These are phyloP conservation scores for Candida sanyaensis DNA, from an alignment of 1,139 yeast genomes.

Conservation along the genomic window DNA sequence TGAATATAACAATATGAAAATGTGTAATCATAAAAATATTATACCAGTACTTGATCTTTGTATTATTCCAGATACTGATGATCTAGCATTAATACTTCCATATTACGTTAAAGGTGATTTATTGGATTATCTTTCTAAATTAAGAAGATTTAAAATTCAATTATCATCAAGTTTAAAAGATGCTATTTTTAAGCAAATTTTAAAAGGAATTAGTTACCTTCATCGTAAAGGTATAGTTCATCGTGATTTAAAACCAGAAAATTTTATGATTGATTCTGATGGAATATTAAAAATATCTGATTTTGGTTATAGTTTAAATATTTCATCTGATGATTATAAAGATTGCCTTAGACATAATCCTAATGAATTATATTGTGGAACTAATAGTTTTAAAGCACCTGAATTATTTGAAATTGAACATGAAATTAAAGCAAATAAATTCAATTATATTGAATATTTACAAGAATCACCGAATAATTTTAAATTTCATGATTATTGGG, in stretches of 20 bases:
- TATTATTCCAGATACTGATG: constrained; percentile 16
- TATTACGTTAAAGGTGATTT: constrained; percentile 51
- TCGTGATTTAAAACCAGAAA: constrained; percentile 59
- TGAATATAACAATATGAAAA: constrained; percentile 32
- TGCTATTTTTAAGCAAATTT: constrained; percentile 48
- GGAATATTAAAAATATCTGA: constrained; percentile 52
- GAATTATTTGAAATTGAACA: constrained; percentile 42
- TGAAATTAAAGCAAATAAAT: constrained; percentile 10
- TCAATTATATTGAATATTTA: constrained; percentile 9
- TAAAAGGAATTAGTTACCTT: constrained; percentile 46
- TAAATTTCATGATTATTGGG: constrained; percentile 47
- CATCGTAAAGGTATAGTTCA: constrained; percentile 48
- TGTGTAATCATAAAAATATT: constrained; percentile 30
- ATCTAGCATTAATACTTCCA: constrained; percentile 37
- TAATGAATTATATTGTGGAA: constrained; percentile 43
- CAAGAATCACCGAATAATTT: constrained; percentile 9
- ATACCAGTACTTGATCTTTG: constrained; percentile 31
- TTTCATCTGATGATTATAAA: constrained; percentile 20
- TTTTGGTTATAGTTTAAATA: constrained; percentile 51
- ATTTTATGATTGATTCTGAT: constrained; percentile 44
- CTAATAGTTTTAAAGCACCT: constrained; percentile 58
- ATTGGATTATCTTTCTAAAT: constrained; percentile 37
- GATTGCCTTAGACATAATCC: constrained; percentile 22
- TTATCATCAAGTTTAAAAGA: constrained; percentile 41
- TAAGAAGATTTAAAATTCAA: constrained; percentile 34